Percentiles rank a stretch among this genome's conserved stretches.
Conservation (phyloP, 306 rosid genomes). For the Glycyrrhiza uralensis region DNA sequence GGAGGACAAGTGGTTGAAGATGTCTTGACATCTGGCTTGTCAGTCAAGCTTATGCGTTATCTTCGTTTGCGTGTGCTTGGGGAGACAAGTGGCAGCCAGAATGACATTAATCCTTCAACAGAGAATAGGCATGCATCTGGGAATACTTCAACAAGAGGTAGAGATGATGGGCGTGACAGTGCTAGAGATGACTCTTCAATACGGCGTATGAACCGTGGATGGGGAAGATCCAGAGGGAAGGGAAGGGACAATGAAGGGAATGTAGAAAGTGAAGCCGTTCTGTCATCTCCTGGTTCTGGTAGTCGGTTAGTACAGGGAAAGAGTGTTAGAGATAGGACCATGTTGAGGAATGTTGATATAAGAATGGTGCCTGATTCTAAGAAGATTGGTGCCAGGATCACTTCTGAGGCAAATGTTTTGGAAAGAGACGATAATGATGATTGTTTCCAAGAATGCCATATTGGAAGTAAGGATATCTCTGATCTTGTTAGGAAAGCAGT, state of each 20-base stretch:
- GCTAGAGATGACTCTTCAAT: constrained; percentile 66
- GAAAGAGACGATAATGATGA: constrained; percentile 81
- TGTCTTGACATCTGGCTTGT: constrained; percentile 77
- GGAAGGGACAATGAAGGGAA: constrained; percentile 66
- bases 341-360: constrained; percentile 42
- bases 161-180: constrained; percentile 74
- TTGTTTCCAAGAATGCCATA: constrained; percentile 65
- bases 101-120: constrained; percentile 51
- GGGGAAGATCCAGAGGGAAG: constrained; percentile 64
- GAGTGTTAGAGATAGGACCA: constrained; percentile 51
- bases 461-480: constrained; percentile 70
- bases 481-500: constrained; percentile 76
- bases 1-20: constrained; percentile 77
- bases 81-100: constrained; percentile 61
- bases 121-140: constrained; percentile 55
- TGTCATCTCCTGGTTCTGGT: constrained; percentile 76
- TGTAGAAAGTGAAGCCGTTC: constrained; percentile 53
- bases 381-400: constrained; percentile 40
- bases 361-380: constrained; percentile 54
- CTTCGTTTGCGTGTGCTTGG: constrained; percentile 81
- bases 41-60: constrained; percentile 90
- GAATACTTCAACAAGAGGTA: constrained; percentile 44
- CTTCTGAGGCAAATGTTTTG: constrained; percentile 36
- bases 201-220: constrained; percentile 64
- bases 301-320: constrained; percentile 58